Base-by-base conservation (phyloP, 805 yeast species). In the Saturnispora silvae region DNA sequence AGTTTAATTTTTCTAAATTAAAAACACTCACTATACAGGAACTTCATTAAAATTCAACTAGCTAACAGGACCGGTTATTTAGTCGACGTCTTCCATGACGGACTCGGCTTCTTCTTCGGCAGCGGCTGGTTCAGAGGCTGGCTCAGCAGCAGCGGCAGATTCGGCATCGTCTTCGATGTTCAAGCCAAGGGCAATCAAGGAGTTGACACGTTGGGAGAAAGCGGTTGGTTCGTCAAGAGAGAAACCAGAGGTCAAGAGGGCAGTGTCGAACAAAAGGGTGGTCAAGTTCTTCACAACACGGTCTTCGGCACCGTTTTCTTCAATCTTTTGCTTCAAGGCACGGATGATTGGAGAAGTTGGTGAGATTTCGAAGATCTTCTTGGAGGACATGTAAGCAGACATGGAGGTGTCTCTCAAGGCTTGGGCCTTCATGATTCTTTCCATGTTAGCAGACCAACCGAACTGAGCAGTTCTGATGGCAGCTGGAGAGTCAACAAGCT, bases 391-490 rank as follows among this genome's bases (percentile, higher is more conserved):
- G 92, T 92, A 92, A 46, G 96, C 77, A 29, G 97, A 86, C 98
- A 92, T 92, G 54, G 95, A 75, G 54, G 95, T 83, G 67, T 92
- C 98, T 74, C 97, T 86, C 59, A 92, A 73, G 55, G 99, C 98
- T 75, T 92, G 99, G 46, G 98, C 98, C 77, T 92, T 92, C 99
- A 92, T 92, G 77, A 92, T 92, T 81, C 98, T 89, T 76, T 92
- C 99, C 98, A 92, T 92, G 77, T 92, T 92, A 59, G 99, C 99
- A 52, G 98, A 92, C 99, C 99, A 92, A 65, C 99, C 98, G 66
- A 92, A 92, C 74, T 92, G 97, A 53, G 96, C 97, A 53, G 98
- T 92, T 78, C 98, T 86, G 64, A 92, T 92, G 54, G 98, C 98
- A 65, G 98, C 98, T 66, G 99, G 99, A 42, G 97, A 87, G 60